Base-by-base conservation (phyloP, 177 flowering plant species). In the Viscum album region DNA sequence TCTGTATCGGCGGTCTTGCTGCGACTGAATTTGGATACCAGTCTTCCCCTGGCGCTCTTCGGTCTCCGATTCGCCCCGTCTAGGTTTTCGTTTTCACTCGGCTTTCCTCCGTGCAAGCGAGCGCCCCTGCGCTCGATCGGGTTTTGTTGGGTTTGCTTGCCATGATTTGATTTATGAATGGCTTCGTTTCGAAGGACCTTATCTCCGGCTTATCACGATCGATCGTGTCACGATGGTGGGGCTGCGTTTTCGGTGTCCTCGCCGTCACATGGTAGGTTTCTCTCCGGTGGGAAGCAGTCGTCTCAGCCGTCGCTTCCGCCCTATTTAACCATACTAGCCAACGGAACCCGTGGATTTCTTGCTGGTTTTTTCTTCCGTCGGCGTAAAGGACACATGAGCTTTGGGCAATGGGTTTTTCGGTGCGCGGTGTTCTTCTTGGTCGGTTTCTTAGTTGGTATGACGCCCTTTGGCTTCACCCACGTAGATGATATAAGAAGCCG, bases 391-490 rank as follows among this genome's bases (percentile, higher is more conserved):
- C 66, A 67, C 5, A 69, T 58, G 24, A 28, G 73, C 35, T 81
- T 85, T 87, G 73, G 72, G 70, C 68, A 82, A 35, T 73, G 80
- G 13, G 23, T 81, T 21, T 71, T 62, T 68, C 72, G 80, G 30
- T 83, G 77, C 68, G 56, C 81, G 21, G 0, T 85, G 21, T 85
- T 81, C 68, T 88, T 89, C 78, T 28, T 82, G 16, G 4, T 86
- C 8, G 96, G 96, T 23, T 78, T 88, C 70, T 62, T 88, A 30
- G 47, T 83, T 16, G 96, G 96, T 23, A 72, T 89, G 74, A 67
- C 80, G 26, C 92, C 96, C 13, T 85, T 82, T 62, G 78, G 78
- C 24, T 45, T 45, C 24, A 45, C 23, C 11, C 70, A 75, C 33
- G 73, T 80, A 6, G 80, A 73, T 32, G 82, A 78, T 34, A 47